Evolutionary conservation across 768 basidiomycete genomes (phyloP).

Genomic region (Leccinellum rugosiceps): DNA sequence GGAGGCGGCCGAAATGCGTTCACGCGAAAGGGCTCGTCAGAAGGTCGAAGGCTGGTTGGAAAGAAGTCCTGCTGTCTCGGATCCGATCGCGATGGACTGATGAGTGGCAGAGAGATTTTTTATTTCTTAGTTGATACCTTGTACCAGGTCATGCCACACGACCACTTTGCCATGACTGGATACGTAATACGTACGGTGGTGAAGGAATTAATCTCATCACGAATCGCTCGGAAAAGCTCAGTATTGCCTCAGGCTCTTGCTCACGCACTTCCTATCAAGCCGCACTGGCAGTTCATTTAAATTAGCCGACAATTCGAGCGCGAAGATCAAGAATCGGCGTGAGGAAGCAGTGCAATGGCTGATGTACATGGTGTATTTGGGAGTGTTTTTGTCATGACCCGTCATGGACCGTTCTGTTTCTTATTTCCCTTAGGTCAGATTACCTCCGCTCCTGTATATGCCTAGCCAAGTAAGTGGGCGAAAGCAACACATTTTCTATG

Average conservation of each 20-base stretch:
- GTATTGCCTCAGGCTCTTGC: constrained; percentile 2
- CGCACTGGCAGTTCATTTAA: constrained; percentile 93
- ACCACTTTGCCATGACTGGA: no score
- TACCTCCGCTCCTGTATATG: no score
- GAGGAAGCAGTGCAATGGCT: constrained; percentile 43
- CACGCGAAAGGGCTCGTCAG: background rate
- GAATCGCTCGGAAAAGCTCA: no score
- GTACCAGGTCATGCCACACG: no score
- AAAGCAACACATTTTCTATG: no score
- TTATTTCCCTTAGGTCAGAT: no score
- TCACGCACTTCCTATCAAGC: constrained; percentile 98
- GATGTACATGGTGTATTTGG: constrained; percentile 59
- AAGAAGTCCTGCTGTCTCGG: background rate
- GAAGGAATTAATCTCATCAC: no score
- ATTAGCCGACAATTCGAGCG: constrained; percentile 93
- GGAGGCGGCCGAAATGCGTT: background rate
- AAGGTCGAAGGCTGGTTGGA: background rate
- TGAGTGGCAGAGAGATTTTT: constrained; percentile 16
- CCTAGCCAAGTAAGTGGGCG: no score
- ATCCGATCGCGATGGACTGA: no score
- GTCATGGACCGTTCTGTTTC: constrained; percentile 7
- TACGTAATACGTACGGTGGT: no score
- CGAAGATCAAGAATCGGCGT: constrained; percentile 92
- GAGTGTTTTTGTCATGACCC: no score
- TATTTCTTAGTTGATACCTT: no score